Base-by-base conservation (phyloP, 768 basidiomycete genomes). In the Boletus bicolor region DNA sequence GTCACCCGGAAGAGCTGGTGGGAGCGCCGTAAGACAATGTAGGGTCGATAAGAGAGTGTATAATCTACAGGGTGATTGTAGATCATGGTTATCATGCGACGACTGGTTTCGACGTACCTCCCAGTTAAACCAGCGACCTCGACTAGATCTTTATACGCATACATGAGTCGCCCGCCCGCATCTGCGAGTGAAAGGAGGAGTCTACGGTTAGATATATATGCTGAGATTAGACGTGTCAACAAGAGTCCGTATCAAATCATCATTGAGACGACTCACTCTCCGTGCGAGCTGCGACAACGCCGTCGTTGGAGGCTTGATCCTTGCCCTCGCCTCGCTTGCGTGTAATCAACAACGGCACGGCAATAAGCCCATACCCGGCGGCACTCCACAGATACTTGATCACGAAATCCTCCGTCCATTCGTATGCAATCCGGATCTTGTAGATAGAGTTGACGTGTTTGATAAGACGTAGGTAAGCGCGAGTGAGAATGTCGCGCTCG, bases 361-460 rank as follows among this genome's bases (percentile, higher is more conserved):
- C 91, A 66, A 98, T 98, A 21, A 98, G 79, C 5, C 80, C 81
- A 70, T 98, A 98, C 0, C 96, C 96, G 5, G 85, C 86, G 1
- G 94, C 94, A 10, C 90, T 93, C 95, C 93, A 97, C 9, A 91
- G 75, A 69, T 97, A 98, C 71, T 97, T 97, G 78, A 97, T 93
- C 19, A 97, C 89, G 62, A 92, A 94, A 74, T 97, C 95, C 67
- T 97, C 95, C 0, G 91, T 97, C 94, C 91, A 97, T 73, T 86
- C 91, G 65, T 92, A 95, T 2, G 88, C 88, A 45, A 95, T 91
- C 15, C 93, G 86, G 50, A 93, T 91, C 89, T 91, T 93, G 77
- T 92, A 95, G 45, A 98, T 93, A 0, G 84, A 87, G 64, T 98
- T 95, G 51, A 97, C 82, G 61, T 98, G 95, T 62, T 83, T 86